Base-by-base conservation (phyloP, 2,329 filamentous ascomycete genomes). In the Pyrenophora tritici-repentis region DNA sequence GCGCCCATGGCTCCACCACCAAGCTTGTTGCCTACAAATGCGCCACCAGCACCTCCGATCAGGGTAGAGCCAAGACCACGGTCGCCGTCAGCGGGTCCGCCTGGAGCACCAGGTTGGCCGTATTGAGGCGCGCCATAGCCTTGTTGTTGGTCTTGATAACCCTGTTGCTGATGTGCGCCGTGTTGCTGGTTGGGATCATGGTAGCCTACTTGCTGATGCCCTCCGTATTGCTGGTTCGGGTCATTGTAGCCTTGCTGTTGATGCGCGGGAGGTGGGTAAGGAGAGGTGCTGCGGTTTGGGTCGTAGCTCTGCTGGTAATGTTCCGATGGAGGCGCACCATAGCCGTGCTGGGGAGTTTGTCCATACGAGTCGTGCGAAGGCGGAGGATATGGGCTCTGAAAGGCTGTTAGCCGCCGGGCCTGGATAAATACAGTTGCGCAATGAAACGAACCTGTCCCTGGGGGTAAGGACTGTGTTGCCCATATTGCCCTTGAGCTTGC, bases 51-150 rank as follows among this genome's bases (percentile, higher is more conserved):
- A 45, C 80, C 79, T 17, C 82, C 82, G 1, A 81, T 58, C 20
- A 85, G 62, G 3, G 81, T 78, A 1, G 82, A 79, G 3, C 81
- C 81, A 14, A 85, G 75, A 29, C 83, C 83, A 40, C 81, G 79
- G n/a, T 85, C 82, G 56, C 79, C 82, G 34, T 72, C 74, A 32
- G 60, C 67, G 38, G 68, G 61, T 17, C 66, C 69, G 6, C 66
- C 70, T 26, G 69, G 69, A 2, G 54, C 59, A 24, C 62, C 63
- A 16, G 59, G 58, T 50, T 74, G 71, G 33, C 82, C 80, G 62
- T 78, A 78, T 53, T 68, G 62, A 12, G 43, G 56, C 26, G 61
- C 60, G 14, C 63, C 62, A 45, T 71, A 67, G 12, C 62, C 63
- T 29, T 65, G 59, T 20, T 61, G 55, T 12, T 35, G 31, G 16